phyloP scores from a whole-genome alignment of 1,139 yeast species.

The Taphrina sp. region DNA sequence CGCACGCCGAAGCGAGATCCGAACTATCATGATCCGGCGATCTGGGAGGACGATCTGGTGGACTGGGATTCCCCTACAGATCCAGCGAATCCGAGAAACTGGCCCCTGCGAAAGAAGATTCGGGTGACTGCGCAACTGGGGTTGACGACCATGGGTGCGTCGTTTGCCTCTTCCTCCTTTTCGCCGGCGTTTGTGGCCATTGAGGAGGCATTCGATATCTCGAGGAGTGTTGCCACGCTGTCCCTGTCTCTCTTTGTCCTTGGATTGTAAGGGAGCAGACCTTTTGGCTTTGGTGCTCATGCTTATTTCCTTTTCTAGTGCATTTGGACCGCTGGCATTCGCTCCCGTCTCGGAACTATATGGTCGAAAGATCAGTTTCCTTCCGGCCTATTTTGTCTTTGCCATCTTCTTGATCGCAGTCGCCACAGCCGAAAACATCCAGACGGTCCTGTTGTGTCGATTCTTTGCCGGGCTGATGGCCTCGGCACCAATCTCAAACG shows the following conservation, averaged over 20 bases:
- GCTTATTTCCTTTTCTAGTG: conserved; percentile 40
- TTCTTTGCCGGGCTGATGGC: conserved; percentile 78
- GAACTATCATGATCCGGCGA: conserved; percentile 17
- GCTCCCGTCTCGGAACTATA: conserved; percentile 77
- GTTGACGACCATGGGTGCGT: conserved; percentile 54
- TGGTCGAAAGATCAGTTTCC: conserved; percentile 55
- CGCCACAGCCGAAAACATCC: conserved; percentile 56
- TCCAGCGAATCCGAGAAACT: conserved; percentile 60
- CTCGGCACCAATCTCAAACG: conserved; percentile 81
- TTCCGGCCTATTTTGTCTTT: conserved; percentile 19
- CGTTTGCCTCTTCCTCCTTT: conserved; percentile 62
- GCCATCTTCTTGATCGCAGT: conserved; percentile 58
- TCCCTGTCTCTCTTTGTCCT: conserved; percentile 72
- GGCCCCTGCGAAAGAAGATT: conserved; percentile 50
- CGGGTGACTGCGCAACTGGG: conserved; percentile 49
- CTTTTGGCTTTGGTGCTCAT: not conserved
- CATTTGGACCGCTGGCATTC: conserved; percentile 70
- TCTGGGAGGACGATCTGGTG: conserved; percentile 38
- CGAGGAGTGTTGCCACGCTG: conserved; percentile 73
- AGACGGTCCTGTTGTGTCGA: conserved; percentile 57
- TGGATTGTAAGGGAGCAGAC: conserved; percentile 43
- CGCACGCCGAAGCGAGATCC: conserved; percentile 17
- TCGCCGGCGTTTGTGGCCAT: conserved; percentile 56
- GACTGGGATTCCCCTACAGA: conserved; percentile 55
- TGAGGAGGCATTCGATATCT: conserved; percentile 55